Base-by-base conservation (phyloP, 2,329 filamentous ascomycete species). In the Cordyceps cicadae region DNA sequence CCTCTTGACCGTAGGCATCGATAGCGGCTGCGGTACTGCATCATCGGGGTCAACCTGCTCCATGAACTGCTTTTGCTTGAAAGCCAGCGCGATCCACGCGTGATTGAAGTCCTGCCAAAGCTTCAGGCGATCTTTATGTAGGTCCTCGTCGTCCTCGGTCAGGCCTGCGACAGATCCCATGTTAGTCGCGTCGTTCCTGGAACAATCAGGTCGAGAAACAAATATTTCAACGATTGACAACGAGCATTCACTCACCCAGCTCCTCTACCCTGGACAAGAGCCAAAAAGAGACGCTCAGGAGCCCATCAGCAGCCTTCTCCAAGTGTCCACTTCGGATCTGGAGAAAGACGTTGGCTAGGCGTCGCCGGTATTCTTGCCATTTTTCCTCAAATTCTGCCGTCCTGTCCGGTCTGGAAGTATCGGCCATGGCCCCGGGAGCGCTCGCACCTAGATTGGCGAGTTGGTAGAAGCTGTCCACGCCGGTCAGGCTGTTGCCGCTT, bases 71-170 rank as follows among this genome's bases (percentile, higher is more conserved):
- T 89, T 90, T 71, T 97, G 92, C 66, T 85, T 89, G 70, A 94
- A 90, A 55, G 92, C 84, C 7, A 94, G 78, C 5, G 87, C 83
- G 43, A 97, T 81, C 93, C 93, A 97, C 62, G 90, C 92, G 62
- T 90, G 83, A 73, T 99, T 97, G 77, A 97, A 96, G 66, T 97
- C 89, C 68, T 89, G 87, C 94, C 94, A 99, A 7, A 97, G 77
- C 69, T 87, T 87, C 65, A 96, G 82, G 60, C 92, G 87, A 67
- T 94, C 87, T 60, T 81, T 76, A 69, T 94, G 86, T 60, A 90
- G 81, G 58, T 81, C 80, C 70, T 89, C 85, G 72, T 96, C 88
- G 76, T 97, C 92, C 69, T 87, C 85, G 66, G 89, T 87, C 68
- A 97, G 85, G 62, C 91, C 92, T 96, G 75, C 24, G 19, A 39